A percentile compares a stretch with the other conserved stretches of the same genome.
These are phyloP conservation scores for Wallacemonas rigidus DNA, from an alignment of 208 protist genomes.

Conservation along the genomic window DNA sequence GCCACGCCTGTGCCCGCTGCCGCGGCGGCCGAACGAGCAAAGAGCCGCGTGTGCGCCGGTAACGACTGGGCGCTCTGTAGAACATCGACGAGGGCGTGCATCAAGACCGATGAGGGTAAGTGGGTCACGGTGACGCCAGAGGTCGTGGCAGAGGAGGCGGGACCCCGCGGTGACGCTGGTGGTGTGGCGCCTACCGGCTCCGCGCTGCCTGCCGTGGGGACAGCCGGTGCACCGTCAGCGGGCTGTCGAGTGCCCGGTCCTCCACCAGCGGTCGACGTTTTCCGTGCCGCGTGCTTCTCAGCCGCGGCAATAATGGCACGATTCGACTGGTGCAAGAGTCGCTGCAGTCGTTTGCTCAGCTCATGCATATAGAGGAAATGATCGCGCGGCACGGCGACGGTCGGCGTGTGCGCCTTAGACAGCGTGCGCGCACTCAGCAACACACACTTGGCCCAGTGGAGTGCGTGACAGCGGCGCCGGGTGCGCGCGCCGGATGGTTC, in stretches of 20 bases:
- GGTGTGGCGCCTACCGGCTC: too few relatives aligned
- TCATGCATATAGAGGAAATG: conserved; percentile 43
- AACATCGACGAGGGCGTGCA: background rate
- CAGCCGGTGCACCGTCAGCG: too few relatives aligned
- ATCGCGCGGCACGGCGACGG: conserved; percentile 39
- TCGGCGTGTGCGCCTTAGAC: conserved; percentile 31
- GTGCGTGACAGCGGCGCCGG: conserved; percentile 40
- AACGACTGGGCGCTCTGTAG: conserved; percentile 13
- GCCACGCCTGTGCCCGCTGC: too few relatives aligned
- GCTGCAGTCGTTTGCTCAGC: conserved; percentile 31
- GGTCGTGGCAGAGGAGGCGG: background rate
- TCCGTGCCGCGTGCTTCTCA: background rate
- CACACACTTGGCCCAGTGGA: conserved; percentile 61
- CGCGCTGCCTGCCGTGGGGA: too few relatives aligned
- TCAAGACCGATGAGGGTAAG: background rate
- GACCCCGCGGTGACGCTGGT: background rate
- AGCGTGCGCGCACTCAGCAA: conserved; percentile 52
- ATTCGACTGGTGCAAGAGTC: conserved; percentile 28
- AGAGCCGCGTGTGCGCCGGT: background rate
- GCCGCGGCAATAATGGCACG: conserved; percentile 4
- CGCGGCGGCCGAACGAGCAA: background rate
- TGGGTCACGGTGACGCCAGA: background rate
- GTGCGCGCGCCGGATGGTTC: conserved; percentile 40
- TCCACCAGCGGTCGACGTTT: background rate
- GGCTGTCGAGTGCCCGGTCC: too few relatives aligned